These are phyloP conservation scores for Ceratocystiopsis brevicomis DNA, from an alignment of 2,329 filamentous ascomycete species.

Conservation along the genomic window DNA sequence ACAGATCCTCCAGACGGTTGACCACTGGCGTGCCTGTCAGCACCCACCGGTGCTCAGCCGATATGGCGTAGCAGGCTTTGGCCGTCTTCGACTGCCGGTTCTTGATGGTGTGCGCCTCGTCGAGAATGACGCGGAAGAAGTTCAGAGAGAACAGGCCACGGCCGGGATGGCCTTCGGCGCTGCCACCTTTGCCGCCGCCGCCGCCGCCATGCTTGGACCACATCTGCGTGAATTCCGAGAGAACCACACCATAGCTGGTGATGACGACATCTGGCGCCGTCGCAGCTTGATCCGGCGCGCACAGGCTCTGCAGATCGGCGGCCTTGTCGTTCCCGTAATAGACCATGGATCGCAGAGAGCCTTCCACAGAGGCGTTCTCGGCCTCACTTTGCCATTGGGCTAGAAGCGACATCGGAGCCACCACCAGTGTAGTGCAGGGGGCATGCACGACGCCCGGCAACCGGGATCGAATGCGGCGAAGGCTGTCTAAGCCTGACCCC, in stretches of 20 bases:
- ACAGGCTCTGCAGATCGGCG: constrained; percentile 59
- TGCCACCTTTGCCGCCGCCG: neutral
- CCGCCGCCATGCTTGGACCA: constrained; percentile 35
- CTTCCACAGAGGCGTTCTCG: constrained; percentile 69
- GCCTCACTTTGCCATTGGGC: constrained; percentile 95
- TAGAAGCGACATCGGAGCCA: constrained; percentile 95
- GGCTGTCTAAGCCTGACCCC: constrained; percentile 31
- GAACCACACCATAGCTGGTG: constrained; percentile 79
- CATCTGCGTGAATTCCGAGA: constrained; percentile 75
- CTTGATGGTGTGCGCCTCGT: constrained; percentile 92
- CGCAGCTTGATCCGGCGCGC: constrained; percentile 51
- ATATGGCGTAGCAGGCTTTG: constrained; percentile 81
- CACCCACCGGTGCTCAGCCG: constrained; percentile 74
- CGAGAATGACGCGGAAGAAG: constrained; percentile 88
- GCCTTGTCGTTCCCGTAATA: constrained; percentile 86
- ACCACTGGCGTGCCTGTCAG: constrained; percentile 93
- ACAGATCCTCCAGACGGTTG: constrained; percentile 85
- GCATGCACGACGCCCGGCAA: constrained; percentile 39
- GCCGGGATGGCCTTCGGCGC: constrained; percentile 37
- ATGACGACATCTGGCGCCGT: constrained; percentile 80
- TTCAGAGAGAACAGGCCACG: constrained; percentile 75
- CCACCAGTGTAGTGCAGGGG: constrained; percentile 76
- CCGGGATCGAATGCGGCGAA: constrained; percentile 23
- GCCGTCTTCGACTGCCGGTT: constrained; percentile 79
- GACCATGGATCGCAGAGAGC: constrained; percentile 65